Conservation (phyloP, 2,329 filamentous ascomycete genomes). For the Colletotrichum tabaci region DNA sequence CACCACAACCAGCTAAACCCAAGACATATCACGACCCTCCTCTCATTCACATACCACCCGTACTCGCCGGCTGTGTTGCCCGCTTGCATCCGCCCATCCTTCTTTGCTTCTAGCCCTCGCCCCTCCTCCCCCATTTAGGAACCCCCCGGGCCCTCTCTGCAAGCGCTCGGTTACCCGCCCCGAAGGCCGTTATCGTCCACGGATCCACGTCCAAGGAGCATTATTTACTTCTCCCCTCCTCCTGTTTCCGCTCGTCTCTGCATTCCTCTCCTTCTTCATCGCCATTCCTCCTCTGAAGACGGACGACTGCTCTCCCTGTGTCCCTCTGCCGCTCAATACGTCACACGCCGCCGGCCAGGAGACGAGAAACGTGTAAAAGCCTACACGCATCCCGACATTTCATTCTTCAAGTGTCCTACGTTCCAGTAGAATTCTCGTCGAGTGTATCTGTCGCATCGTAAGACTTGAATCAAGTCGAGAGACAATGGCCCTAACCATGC, state of each 20-base stretch:
- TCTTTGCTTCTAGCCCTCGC: constrained; percentile 23
- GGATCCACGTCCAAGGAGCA: constrained; percentile 31
- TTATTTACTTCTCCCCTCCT: constrained; percentile 38
- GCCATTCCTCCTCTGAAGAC: constrained; percentile 29
- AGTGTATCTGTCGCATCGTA: constrained; percentile 60
- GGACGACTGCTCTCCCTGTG: constrained; percentile 24
- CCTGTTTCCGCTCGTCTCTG: constrained; percentile 30
- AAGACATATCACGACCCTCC: not conserved
- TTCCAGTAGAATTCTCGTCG: constrained; percentile 36
- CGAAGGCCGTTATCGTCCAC: constrained; percentile 40
- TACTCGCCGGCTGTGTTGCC: constrained; percentile 26
- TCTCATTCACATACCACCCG: constrained; percentile 20
- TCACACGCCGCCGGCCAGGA: constrained; percentile 28
- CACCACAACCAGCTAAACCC: constrained; percentile 22
- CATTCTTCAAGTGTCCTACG: constrained; percentile 42
- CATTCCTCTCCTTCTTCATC: constrained; percentile 37
- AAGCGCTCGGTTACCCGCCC: constrained; percentile 35
- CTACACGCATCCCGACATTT: constrained; percentile 36
- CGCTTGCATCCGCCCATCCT: constrained; percentile 39
- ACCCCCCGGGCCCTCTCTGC: constrained; percentile 27
- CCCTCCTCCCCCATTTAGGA: constrained; percentile 14
- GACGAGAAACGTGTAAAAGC: constrained; percentile 39
- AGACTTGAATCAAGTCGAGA: constrained; percentile 57
- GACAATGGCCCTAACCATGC: constrained; percentile 68
- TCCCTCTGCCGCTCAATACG: constrained; percentile 23